Evolutionary conservation across 331 rosid species (phyloP).

Genomic region (Cydonia oblonga): DNA sequence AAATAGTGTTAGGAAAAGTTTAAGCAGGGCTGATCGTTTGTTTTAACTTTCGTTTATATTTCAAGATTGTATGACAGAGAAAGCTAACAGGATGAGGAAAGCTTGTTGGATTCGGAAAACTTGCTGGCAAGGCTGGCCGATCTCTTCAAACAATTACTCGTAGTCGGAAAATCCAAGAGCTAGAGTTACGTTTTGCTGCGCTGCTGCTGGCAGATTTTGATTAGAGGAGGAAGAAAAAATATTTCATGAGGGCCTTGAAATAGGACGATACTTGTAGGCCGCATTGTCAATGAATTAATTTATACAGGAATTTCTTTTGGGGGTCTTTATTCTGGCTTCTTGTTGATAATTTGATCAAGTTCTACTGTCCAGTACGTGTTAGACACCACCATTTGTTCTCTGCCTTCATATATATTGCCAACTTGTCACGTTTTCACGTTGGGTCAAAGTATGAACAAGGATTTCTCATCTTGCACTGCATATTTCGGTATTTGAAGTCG

Average conservation of each 20-base stretch:
- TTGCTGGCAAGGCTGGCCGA: slow-evolving; percentile 3
- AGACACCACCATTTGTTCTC: no score
- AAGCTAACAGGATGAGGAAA: not conserved
- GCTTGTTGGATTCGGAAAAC: not conserved
- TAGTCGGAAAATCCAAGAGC: not conserved
- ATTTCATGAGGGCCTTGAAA: not conserved
- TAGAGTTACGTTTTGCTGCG: not conserved
- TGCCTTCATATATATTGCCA: no score
- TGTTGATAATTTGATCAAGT: no score
- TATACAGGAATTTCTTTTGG: not conserved
- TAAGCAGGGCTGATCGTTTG: not conserved
- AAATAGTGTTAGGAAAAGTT: not conserved
- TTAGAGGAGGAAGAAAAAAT: not conserved
- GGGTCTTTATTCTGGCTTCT: not conserved
- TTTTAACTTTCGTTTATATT: not conserved
- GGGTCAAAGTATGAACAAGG: no score
- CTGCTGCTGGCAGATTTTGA: not conserved
- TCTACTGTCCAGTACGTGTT: no score
- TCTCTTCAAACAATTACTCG: not conserved
- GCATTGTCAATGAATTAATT: not conserved
- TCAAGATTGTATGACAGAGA: slow-evolving; percentile 12
- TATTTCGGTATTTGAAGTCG: no score
- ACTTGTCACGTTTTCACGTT: no score
- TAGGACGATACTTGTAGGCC: not conserved
- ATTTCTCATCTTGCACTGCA: no score